Evolutionary conservation across 129 eudicot species (phyloP), one percentile per base, ranked within the genome.

Genomic region (Saposhnikovia divaricata): DNA sequence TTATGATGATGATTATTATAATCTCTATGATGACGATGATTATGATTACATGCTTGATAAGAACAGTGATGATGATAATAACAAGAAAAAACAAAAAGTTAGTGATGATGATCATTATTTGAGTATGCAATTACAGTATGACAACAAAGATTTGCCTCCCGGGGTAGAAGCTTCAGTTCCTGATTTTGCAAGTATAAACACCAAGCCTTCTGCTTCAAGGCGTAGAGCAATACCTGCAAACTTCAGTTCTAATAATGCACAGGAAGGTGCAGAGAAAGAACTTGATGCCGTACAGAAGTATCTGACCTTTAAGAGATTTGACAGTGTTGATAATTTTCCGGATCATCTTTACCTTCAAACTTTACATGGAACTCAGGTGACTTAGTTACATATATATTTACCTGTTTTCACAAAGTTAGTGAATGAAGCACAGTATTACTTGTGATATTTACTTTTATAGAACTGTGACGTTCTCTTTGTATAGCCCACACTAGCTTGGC

Each of bases 151-250:
- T 83, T 82, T 89, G 82, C 97, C 97, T 78, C 85, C 93, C 72
- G 97, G 93, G 34, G 92, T 89, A 13, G 97, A 91, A 86, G 97
- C 92, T 53, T 83, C 90, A 23, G 81, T 91, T 65, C 82, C 97
- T 31, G 76, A 76, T 47, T 18, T 63, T 45, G 71, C 78, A 34
- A 37, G 12, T 75, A 14, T 28, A 79, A 75, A 78, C 42, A 69
- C 12, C 73, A 84, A 77, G 5, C 74, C 77, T 74, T 19, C 79
- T 76, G 89, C 87, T 83, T 82, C 89, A 79, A 87, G 87, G 76
- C 89, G 89, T 85, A 87, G 87, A 18, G 71, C 81, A 4, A 85
- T 57, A 10, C 69, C 80, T 75, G 70, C 77, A 21, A 73, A 4
- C 13, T 75, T 78, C 42, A 76, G 63, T 76, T 80, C 87, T 77